Conservation (phyloP, 805 yeast genomes). For the Saccharomyces kudriavzevii region DNA sequence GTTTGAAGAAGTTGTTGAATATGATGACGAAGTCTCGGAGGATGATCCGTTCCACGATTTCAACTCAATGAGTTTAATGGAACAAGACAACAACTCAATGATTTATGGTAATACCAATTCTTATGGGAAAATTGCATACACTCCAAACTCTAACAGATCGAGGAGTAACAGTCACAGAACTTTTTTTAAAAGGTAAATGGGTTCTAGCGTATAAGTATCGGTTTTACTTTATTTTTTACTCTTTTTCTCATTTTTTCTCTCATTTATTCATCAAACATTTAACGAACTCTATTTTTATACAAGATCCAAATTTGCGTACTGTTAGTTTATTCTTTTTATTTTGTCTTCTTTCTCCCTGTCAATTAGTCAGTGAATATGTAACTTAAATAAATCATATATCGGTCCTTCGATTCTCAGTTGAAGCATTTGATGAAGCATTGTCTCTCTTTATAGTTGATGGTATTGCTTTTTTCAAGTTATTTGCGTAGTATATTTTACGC, state of each 20-base stretch:
- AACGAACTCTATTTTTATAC: neutral
- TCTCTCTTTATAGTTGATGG: neutral
- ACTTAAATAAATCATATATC: neutral
- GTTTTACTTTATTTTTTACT: neutral
- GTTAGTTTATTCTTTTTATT: neutral
- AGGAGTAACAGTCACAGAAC: conserved; percentile 31
- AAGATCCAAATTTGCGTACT: neutral
- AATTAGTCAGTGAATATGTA: neutral
- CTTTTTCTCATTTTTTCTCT: neutral
- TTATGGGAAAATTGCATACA: conserved; percentile 36
- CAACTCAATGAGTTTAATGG: conserved; percentile 78
- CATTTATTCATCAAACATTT: neutral
- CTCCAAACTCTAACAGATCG: conserved; percentile 33
- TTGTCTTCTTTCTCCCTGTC: neutral
- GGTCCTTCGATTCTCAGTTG: neutral
- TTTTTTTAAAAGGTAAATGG: conserved; percentile 17
- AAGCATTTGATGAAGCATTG: neutral
- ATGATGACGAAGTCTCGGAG: conserved; percentile 30
- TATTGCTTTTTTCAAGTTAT: neutral
- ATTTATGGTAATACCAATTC: conserved; percentile 39
- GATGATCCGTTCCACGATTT: conserved; percentile 77
- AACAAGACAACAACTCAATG: conserved; percentile 50
- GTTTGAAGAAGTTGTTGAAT: conserved; percentile 29
- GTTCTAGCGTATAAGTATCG: neutral
- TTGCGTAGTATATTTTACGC: neutral